Evolutionary conservation across 108 stramenopile genomes (phyloP).

Genomic region (Cyclotella atomus): DNA sequence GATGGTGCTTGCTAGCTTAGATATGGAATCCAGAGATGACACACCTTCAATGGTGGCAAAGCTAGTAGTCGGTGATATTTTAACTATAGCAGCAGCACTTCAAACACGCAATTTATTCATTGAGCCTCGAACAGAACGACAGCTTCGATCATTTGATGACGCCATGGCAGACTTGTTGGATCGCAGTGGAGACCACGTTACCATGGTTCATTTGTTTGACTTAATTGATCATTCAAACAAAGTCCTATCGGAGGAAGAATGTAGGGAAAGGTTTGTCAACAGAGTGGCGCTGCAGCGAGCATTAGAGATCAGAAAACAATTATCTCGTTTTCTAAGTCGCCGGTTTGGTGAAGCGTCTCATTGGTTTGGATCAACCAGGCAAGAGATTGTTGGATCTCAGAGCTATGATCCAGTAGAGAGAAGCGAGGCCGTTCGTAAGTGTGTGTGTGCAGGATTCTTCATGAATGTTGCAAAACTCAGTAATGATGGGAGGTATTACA

Average conservation of each 20-base stretch:
- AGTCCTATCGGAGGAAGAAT: constrained; percentile 71
- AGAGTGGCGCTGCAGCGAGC: constrained; percentile 71
- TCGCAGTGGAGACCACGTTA: constrained; percentile 91
- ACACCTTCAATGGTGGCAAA: constrained; percentile 43
- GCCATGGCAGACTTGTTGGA: constrained; percentile 87
- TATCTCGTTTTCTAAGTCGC: constrained; percentile 65
- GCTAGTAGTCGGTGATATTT: constrained; percentile 70
- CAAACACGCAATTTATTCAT: constrained; percentile 83
- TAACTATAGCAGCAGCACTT: constrained; percentile 89
- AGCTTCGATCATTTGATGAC: constrained; percentile 70
- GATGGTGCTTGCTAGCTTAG: constrained; percentile 79
- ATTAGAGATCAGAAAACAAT: constrained; percentile 77
- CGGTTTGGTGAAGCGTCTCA: constrained; percentile 39
- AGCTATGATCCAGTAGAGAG: constrained; percentile 54
- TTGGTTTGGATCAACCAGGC: constrained; percentile 41
- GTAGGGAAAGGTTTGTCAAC: constrained; percentile 83
- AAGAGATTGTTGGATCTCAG: constrained; percentile 49
- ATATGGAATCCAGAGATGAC: constrained; percentile 42
- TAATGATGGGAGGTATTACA: constrained; percentile 95
- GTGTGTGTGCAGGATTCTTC: constrained; percentile 93
- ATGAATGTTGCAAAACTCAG: constrained; percentile 92
- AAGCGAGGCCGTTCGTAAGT: constrained; percentile 74
- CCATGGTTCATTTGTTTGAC: constrained; percentile 82
- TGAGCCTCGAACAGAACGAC: constrained; percentile 73
- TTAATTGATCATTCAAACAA: constrained; percentile 71